Evolutionary conservation across 83 land plant genomes (phyloP).

Genomic region (Thuja plicata): DNA sequence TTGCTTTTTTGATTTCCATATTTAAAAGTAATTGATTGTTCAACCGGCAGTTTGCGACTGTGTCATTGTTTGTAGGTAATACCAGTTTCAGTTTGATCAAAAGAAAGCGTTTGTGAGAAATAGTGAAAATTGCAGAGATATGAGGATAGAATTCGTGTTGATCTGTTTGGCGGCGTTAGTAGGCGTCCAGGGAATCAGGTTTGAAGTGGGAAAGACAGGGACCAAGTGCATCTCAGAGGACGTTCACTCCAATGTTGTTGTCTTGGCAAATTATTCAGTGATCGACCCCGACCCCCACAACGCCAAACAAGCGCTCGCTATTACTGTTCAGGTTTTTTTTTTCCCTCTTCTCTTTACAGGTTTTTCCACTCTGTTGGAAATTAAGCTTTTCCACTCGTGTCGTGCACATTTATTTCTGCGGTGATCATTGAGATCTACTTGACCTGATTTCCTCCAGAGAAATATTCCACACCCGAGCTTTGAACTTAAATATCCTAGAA

Average conservation of each 20-base stretch:
- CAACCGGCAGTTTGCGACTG: too few species aligned
- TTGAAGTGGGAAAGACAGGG: not conserved
- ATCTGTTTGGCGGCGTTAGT: not conserved
- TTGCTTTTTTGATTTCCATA: too few species aligned
- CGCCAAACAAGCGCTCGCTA: not conserved
- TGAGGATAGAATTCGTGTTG: not conserved
- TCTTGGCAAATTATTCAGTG: conserved; percentile 15
- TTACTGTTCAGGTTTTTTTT: conserved; percentile 3
- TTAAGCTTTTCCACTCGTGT: too few species aligned
- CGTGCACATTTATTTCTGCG: not conserved
- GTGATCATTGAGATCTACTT: not conserved
- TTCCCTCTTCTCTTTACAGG: not conserved
- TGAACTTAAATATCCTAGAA: not conserved
- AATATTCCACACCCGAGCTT: not conserved
- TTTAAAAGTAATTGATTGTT: too few species aligned
- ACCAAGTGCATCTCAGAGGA: conserved; percentile 19
- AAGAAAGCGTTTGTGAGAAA: too few species aligned
- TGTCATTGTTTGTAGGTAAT: too few species aligned
- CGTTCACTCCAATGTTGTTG: not conserved
- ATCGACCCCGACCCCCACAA: not conserved
- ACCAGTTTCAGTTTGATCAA: too few species aligned
- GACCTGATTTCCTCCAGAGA: not conserved
- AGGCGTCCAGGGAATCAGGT: not conserved
- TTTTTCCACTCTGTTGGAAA: too few species aligned
- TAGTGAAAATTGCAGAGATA: not conserved